Evolutionary conservation across 208 protist genomes (phyloP).

Genomic region (Jaenimonas drosophilae): DNA sequence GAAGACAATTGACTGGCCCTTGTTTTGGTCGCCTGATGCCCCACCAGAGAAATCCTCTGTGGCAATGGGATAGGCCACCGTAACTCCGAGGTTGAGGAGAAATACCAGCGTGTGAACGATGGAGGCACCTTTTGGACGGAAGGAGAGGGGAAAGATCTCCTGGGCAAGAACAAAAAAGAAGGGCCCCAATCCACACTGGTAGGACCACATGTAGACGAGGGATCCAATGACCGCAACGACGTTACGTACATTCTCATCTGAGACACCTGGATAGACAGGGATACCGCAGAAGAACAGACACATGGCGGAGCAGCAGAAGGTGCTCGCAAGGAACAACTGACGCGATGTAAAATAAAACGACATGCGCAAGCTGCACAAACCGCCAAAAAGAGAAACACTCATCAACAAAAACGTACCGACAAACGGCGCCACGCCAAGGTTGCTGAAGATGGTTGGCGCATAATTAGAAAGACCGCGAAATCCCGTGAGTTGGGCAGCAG

Average conservation of each 20-base stretch:
- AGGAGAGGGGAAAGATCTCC: constrained; percentile 24
- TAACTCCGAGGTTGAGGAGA: constrained; percentile 21
- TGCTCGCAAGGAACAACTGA: constrained; percentile 10
- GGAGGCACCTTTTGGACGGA: constrained; percentile 13
- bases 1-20: constrained; percentile 23
- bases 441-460: constrained; percentile 18
- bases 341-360: constrained; percentile 9
- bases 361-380: constrained; percentile 18
- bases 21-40: constrained; percentile 24
- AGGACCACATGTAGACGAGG: constrained; percentile 19
- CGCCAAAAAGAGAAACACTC: constrained; percentile 20
- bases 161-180: constrained; percentile 21
- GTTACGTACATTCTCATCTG: constrained; percentile 2
- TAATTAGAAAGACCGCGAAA: constrained; percentile 36
- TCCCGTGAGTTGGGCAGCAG: constrained; percentile 26
- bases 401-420: constrained; percentile 34
- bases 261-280: constrained; percentile 8
- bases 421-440: constrained; percentile 12
- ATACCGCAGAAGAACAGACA: constrained; percentile 12
- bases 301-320: constrained; percentile 8
- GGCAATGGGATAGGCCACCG: constrained; percentile 24
- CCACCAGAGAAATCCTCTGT: constrained; percentile 21
- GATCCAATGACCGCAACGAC: constrained; percentile 14
- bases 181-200: constrained; percentile 20
- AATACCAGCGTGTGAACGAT: constrained; percentile 13